Conservation (phyloP, 345 rosid species). For the Populus davidiana region DNA sequence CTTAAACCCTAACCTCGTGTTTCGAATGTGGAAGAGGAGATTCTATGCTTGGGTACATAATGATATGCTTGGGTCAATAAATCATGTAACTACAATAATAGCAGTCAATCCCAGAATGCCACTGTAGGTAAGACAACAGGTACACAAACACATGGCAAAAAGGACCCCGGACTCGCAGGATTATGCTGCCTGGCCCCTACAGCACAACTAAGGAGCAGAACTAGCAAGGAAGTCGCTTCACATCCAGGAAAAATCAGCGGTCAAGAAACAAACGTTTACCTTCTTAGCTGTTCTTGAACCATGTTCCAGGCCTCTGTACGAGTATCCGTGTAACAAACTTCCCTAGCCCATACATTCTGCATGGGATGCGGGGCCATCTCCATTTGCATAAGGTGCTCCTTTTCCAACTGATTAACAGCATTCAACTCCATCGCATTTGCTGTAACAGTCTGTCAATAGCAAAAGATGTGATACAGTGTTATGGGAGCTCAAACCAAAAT, state of each 20-base stretch:
- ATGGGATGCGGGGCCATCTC: constrained; percentile 34
- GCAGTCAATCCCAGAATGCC: neutral
- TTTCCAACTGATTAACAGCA: constrained; percentile 41
- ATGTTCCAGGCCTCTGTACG: constrained; percentile 53
- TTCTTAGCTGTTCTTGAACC: constrained; percentile 37
- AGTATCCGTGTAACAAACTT: constrained; percentile 43
- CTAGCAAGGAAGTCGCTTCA: too few relatives aligned
- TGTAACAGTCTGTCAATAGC: constrained; percentile 48
- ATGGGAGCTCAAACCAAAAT: neutral
- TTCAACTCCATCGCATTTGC: constrained; percentile 43
- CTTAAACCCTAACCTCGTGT: neutral
- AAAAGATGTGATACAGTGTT: constrained; percentile 7
- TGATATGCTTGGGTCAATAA: neutral
- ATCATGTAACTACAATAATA: neutral
- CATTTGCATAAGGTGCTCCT: constrained; percentile 41
- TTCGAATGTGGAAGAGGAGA: neutral
- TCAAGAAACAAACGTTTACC: constrained; percentile 14
- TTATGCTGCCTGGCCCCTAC: too few relatives aligned
- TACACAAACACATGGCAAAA: neutral
- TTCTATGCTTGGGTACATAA: too few relatives aligned
- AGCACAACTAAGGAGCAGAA: too few relatives aligned
- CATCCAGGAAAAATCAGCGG: too few relatives aligned
- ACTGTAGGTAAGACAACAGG: neutral
- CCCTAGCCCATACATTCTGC: constrained; percentile 60
- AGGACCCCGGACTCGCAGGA: too few relatives aligned